Evolutionary conservation across 1,284 basidiomycete genomes (phyloP).

Genomic region (Mycosarcoma maydis): DNA sequence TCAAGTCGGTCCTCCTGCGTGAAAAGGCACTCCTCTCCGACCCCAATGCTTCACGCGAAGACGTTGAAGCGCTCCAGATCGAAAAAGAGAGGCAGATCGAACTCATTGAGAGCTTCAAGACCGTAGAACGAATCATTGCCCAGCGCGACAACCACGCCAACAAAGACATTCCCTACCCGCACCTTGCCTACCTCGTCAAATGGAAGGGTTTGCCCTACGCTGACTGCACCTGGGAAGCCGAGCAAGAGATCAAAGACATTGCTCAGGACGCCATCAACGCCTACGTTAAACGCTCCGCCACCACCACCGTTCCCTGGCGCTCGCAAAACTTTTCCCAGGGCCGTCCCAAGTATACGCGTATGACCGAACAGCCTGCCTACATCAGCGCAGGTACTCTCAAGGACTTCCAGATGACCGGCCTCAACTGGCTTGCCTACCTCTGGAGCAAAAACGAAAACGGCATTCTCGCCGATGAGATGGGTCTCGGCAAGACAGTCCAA

Average conservation of each 20-base stretch:
- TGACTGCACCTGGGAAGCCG: slow-evolving; percentile 91
- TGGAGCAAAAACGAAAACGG: slow-evolving; percentile 96
- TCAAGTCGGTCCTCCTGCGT: slow-evolving; percentile 78
- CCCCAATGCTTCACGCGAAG: slow-evolving; percentile 82
- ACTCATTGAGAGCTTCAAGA: slow-evolving; percentile 88
- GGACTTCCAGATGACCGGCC: slow-evolving; percentile 96
- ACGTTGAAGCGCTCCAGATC: slow-evolving; percentile 80
- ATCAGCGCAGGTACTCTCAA: slow-evolving; percentile 82
- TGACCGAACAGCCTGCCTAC: slow-evolving; percentile 90
- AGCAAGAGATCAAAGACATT: slow-evolving; percentile 76
- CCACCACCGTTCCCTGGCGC: slow-evolving; percentile 85
- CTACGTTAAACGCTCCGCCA: slow-evolving; percentile 80
- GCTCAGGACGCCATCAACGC: slow-evolving; percentile 78
- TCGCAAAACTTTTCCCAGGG: slow-evolving; percentile 78
- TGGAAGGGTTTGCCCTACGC: slow-evolving; percentile 95
- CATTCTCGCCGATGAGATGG: slow-evolving; percentile 99
- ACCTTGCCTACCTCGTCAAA: slow-evolving; percentile 93
- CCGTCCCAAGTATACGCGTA: slow-evolving; percentile 85
- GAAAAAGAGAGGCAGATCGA: slow-evolving; percentile 90
- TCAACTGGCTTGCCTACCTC: slow-evolving; percentile 97
- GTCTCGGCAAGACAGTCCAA: slow-evolving; percentile 95
- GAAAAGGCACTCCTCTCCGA: slow-evolving; percentile 78
- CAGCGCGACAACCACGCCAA: slow-evolving; percentile 76
- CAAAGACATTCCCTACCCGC: slow-evolving; percentile 71
- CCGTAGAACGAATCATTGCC: slow-evolving; percentile 88